Base-by-base conservation (phyloP, 352 stramenopile genomes). In the Globisporangium ultimum region DNA sequence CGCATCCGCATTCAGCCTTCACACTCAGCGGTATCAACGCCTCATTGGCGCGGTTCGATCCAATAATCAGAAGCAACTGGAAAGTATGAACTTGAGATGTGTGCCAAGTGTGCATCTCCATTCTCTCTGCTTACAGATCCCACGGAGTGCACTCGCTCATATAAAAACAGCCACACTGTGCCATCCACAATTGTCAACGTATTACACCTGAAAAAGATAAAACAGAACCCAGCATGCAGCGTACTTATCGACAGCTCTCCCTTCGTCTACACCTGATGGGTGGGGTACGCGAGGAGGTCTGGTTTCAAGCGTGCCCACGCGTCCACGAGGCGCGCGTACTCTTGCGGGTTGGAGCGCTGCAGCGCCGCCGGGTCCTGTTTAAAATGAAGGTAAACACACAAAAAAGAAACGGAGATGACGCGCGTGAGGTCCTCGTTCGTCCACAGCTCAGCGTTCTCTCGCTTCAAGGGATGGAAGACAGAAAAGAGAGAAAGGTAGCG, bases 271-370 rank as follows among this genome's bases (percentile, higher is more conserved):
- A 45, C 40, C 17, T 45, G 40, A 4, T 45, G 40, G 40, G 40
- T 18, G 12, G 40, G 40, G 17, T n/a, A 45, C 40, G 40, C 36
- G 43, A 93, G 69, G 54, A 93, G 65, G 50, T 91, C 80, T 4
- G 84, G 84, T 50, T 93, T 87, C 61, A 89, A 75, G 18, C 74
- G 71, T 46, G 70, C 71, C 84, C 84, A 93, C 10, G 81, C 74
- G 22, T 83, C 76, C 36, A 93, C 74, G 24, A 93, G 71, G n/a
- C 78, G 78, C 48, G 66, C 72, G 55, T 93, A 75, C 53, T 91
- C 81, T 20, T 88, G 73, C 46, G 84, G 81, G 63, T 93, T 78
- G 34, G 78, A 79, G 18, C 79, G 78, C 66, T 89, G 72, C 48
- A 93, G 61, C 28, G 82, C 79, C 18, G 69, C 81, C 8, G 84